A percentile compares a stretch with the other conserved stretches of the same genome.
Conservation (phyloP, 805 yeast species). For the Wickerhamiella occidentalis region DNA sequence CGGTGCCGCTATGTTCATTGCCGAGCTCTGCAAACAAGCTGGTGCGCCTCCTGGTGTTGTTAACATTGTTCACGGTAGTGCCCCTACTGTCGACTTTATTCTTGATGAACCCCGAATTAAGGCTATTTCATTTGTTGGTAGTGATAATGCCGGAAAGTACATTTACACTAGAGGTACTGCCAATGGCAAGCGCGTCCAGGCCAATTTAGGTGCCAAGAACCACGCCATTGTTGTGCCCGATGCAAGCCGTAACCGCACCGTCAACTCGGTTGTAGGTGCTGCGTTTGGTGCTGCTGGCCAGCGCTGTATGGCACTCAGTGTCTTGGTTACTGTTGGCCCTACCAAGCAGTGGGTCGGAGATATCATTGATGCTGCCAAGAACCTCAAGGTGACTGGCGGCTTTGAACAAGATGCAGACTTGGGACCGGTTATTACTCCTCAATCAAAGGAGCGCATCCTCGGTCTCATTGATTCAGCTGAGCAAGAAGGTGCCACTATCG, state of each 20-base stretch:
- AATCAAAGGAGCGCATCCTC: constrained; percentile 41
- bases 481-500: constrained; percentile 48
- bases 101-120: constrained; percentile 61
- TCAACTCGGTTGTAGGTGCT: constrained; percentile 59
- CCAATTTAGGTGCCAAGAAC: constrained; percentile 69
- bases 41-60: constrained; percentile 67
- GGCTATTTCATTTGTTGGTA: constrained; percentile 70
- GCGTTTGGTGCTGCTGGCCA: constrained; percentile 81
- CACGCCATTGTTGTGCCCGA: constrained; percentile 64
- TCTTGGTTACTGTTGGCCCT: constrained; percentile 58
- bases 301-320: constrained; percentile 70
- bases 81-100: constrained; percentile 57
- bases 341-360: constrained; percentile 53
- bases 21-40: constrained; percentile 58
- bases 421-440: constrained; percentile 62
- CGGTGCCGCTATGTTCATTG: constrained; percentile 65
- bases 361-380: constrained; percentile 43
- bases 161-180: constrained; percentile 54
- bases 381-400: constrained; percentile 52
- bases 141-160: constrained; percentile 66
- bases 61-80: constrained; percentile 62
- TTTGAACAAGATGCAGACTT: constrained; percentile 50
- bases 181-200: constrained; percentile 64
- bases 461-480: constrained; percentile 47
- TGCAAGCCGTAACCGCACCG: constrained; percentile 50